Evolutionary conservation across 2,329 filamentous ascomycete genomes (phyloP).

Genomic region (Penicillium palitans): DNA sequence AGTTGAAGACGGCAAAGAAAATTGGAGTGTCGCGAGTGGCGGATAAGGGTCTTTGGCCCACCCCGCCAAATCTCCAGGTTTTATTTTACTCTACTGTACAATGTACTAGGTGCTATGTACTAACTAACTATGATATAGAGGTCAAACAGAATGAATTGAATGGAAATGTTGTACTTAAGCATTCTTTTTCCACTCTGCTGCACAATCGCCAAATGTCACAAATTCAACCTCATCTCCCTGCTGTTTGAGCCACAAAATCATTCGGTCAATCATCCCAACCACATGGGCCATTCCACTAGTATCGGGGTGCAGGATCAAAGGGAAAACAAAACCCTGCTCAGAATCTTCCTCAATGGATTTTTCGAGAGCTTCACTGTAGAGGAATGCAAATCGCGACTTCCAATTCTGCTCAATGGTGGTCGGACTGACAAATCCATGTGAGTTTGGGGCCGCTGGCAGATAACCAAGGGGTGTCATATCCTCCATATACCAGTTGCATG

Average conservation of each 20-base stretch:
- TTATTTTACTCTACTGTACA: not conserved
- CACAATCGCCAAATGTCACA: slow-evolving; percentile 35
- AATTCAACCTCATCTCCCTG: slow-evolving; percentile 34
- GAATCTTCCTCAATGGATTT: slow-evolving; percentile 44
- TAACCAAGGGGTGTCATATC: slow-evolving; percentile 50
- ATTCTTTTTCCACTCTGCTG: slow-evolving; percentile 30
- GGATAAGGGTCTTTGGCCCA: not conserved
- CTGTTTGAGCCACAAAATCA: slow-evolving; percentile 52
- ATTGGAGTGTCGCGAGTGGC: slow-evolving; percentile 7
- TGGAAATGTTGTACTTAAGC: not conserved
- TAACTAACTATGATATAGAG: too few species aligned
- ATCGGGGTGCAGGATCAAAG: slow-evolving; percentile 58
- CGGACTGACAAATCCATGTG: slow-evolving; percentile 59
- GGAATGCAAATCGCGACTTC: slow-evolving; percentile 60
- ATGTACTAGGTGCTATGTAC: too few species aligned
- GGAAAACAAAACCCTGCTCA: slow-evolving; percentile 43
- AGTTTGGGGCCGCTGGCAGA: slow-evolving; percentile 50
- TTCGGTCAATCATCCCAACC: slow-evolving; percentile 57
- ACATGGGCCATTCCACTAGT: slow-evolving; percentile 63
- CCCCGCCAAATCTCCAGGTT: slow-evolving; percentile 1
- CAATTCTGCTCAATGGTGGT: slow-evolving; percentile 61
- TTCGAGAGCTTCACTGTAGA: slow-evolving; percentile 29
- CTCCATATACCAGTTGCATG: slow-evolving; percentile 50
- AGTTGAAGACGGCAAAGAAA: slow-evolving; percentile 7
- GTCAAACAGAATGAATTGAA: not conserved